Percentiles rank a stretch among this genome's conserved stretches.
Conservation (phyloP, 768 basidiomycete genomes). For the Mycena epipterygia region DNA sequence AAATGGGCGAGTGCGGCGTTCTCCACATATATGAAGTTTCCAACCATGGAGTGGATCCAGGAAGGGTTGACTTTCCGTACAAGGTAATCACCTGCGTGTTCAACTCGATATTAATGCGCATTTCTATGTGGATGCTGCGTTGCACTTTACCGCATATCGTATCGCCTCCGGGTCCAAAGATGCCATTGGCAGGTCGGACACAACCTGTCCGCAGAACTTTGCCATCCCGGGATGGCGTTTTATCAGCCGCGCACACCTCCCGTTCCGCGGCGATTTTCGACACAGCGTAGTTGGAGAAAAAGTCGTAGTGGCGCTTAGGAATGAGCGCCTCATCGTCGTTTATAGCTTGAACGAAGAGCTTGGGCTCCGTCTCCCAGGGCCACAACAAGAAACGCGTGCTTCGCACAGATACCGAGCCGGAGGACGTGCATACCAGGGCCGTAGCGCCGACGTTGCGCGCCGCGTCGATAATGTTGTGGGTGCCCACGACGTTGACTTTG, state of each 20-base stretch:
- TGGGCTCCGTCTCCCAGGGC: slow-evolving; percentile 79
- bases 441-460: slow-evolving; percentile 67
- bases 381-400: slow-evolving; percentile 75
- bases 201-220: slow-evolving; percentile 73
- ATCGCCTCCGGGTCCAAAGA: slow-evolving; percentile 84
- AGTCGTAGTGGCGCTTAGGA: slow-evolving; percentile 69
- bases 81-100: slow-evolving; percentile 63
- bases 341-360: slow-evolving; percentile 71
- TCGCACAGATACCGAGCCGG: slow-evolving; percentile 73
- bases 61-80: slow-evolving; percentile 70
- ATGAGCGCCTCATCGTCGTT: slow-evolving; percentile 69
- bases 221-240: slow-evolving; percentile 41
- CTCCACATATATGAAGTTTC: slow-evolving; percentile 82
- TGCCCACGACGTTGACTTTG: slow-evolving; percentile 76
- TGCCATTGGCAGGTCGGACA: slow-evolving; percentile 83
- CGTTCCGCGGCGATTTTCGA: slow-evolving; percentile 74
- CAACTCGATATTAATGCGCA: too few relatives aligned
- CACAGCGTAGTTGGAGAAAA: slow-evolving; percentile 85
- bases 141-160: slow-evolving; percentile 61
- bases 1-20: slow-evolving; percentile 82
- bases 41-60: slow-evolving; percentile 70
- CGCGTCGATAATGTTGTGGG: slow-evolving; percentile 75
- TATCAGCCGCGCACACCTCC: slow-evolving; percentile 49
- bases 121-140: too few relatives aligned
- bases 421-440: slow-evolving; percentile 79